Evolutionary conservation across 495 filamentous ascomycete genomes (phyloP).

Genomic region (Evernia prunastri): DNA sequence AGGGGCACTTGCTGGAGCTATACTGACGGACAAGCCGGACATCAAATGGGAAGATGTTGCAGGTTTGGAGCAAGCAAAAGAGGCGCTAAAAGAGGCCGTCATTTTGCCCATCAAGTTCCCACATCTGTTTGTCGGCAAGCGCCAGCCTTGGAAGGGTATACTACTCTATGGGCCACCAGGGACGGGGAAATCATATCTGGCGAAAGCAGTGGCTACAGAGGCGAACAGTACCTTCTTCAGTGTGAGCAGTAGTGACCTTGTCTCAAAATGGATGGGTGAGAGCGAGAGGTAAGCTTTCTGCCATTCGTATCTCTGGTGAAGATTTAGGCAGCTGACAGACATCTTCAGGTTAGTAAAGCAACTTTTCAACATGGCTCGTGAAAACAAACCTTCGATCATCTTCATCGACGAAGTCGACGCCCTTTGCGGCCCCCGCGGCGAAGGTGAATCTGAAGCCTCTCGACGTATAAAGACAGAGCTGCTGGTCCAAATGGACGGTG

Average conservation of each 20-base stretch:
- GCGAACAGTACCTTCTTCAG: slow-evolving; percentile 99
- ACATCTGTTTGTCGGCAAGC: slow-evolving; percentile 91
- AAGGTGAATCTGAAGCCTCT: slow-evolving; percentile 96
- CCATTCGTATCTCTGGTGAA: background rate
- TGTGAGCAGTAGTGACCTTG: slow-evolving; percentile 91
- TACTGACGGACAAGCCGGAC: slow-evolving; percentile 90
- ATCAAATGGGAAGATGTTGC: slow-evolving; percentile 97
- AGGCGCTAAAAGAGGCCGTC: slow-evolving; percentile 95
- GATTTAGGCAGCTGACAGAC: background rate
- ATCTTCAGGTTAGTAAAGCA: slow-evolving; percentile 79
- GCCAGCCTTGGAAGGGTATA: slow-evolving; percentile 97
- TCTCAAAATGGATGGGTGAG: slow-evolving; percentile 99
- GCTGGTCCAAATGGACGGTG: slow-evolving; percentile 98
- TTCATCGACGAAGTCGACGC: slow-evolving; percentile 99
- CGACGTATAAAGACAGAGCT: slow-evolving; percentile 97
- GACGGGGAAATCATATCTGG: slow-evolving; percentile 93
- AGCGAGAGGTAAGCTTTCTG: slow-evolving; percentile 69
- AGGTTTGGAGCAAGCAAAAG: slow-evolving; percentile 91
- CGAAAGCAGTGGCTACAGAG: slow-evolving; percentile 95
- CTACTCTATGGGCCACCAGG: slow-evolving; percentile 93
- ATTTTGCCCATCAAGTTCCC: slow-evolving; percentile 97
- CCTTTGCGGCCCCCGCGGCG: slow-evolving; percentile 88
- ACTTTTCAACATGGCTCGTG: slow-evolving; percentile 93
- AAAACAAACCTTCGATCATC: slow-evolving; percentile 97
- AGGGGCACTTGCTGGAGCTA: slow-evolving; percentile 83